These are phyloP conservation scores for Coemansia sp. DNA, from an alignment of 192 early-diverging fungal genomes.

Conservation along the genomic window DNA sequence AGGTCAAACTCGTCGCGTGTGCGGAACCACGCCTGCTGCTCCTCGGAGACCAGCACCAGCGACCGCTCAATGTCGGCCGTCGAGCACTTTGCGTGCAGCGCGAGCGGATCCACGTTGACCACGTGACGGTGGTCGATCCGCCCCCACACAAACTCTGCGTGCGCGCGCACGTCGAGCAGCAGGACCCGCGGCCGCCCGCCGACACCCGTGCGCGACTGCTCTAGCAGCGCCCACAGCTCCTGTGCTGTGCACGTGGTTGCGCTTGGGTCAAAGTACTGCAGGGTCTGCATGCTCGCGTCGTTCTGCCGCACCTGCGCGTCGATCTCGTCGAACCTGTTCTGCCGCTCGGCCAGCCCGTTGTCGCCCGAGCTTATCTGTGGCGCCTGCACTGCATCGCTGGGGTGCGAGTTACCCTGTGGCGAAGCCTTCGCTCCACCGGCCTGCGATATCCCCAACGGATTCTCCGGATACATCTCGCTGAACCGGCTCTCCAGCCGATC, in stretches of 20 bases:
- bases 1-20: constrained; percentile 66
- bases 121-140: constrained; percentile 65
- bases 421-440: background rate
- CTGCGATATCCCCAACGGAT: constrained; percentile 8
- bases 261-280: background rate
- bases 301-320: background rate
- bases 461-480: constrained; percentile 36
- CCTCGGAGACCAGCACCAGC: constrained; percentile 56
- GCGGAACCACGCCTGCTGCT: constrained; percentile 65
- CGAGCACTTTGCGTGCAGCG: constrained; percentile 56
- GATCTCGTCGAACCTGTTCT: constrained; percentile 28
- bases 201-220: constrained; percentile 34
- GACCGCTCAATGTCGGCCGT: constrained; percentile 56
- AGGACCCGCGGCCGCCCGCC: constrained; percentile 53
- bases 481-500: constrained; percentile 44
- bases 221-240: constrained; percentile 5
- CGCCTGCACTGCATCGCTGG: background rate
- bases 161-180: constrained; percentile 75
- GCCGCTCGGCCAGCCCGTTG: constrained; percentile 13
- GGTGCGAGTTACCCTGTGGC: background rate
- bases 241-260: background rate
- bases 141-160: constrained; percentile 64
- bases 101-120: constrained; percentile 76
- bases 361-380: background rate
- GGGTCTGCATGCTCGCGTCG: background rate